Evolutionary conservation across 257 asterid species (phyloP), one percentile per base, ranked within the genome.

Genomic region (Linaria vulgaris): DNA sequence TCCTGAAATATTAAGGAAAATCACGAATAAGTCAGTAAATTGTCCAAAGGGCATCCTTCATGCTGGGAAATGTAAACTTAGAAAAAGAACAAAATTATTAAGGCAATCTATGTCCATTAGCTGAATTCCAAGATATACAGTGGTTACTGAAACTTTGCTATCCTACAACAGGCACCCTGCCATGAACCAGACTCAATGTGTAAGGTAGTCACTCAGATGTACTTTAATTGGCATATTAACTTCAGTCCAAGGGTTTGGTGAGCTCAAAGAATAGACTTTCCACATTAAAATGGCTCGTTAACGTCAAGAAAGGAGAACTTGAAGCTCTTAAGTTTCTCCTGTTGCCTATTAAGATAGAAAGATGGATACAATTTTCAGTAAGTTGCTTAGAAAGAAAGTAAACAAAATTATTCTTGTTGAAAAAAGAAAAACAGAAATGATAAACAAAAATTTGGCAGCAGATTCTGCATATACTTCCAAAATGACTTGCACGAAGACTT

Each of bases 1-100:
- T 66, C 59, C 31, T 30, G 24, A 10, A 46, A 50, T 13, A 67
- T 44, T 23, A 61, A 66, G 77, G 48, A 38, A 38, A 51, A 56
- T 43, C 3, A 19, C 12, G 31, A 45, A 0, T 31, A 59, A 45
- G 21, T 1, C 34, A 57, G 49, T 10, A 20, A 4, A 34, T 17
- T 9, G 31, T 56, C 30, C 60, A 49, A 5, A 55, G 41, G 39
- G 61, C 67, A 48, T 49, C 48, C 49, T 48, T 44, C 17, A 6
- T 67, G 22, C 44, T 39, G 61, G 56, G 30, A 34, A 34, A 16
- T 22, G 43, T 41, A 48, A 13, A 46, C 21, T 23, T 21, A 41
- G 16, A 12, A 44, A 14, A n/a, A n/a, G n/a, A n/a, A n/a, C 57
- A 52, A 46, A 38, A 22, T 27, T 6, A 27, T 27, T 6, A 27